Percentiles rank a stretch among this genome's conserved stretches.
phyloP scores from a whole-genome alignment of 1,139 yeast species.

The Candida sanyaensis region DNA sequence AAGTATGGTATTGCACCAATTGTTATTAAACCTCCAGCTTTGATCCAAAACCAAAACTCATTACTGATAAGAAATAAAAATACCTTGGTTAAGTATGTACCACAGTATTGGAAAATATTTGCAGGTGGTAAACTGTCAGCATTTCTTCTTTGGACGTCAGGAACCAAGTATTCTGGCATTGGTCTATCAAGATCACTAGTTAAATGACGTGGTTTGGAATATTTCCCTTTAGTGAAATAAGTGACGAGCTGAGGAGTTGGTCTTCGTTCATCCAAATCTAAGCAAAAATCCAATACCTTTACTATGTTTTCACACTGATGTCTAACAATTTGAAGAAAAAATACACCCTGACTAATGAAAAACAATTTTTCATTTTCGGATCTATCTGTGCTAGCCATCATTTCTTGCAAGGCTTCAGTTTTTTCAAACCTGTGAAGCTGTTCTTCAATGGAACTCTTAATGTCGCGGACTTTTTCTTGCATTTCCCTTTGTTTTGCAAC shows the following conservation, averaged over 20 bases:
- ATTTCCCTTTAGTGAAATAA: constrained; percentile 21
- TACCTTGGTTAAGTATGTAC: constrained; percentile 17
- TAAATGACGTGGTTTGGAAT: constrained; percentile 13
- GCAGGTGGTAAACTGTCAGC: constrained; percentile 36
- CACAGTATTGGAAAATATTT: constrained; percentile 22
- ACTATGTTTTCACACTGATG: constrained; percentile 19
- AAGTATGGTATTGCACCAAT: constrained; percentile 32
- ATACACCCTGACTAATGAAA: constrained; percentile 29
- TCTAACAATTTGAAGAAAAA: constrained; percentile 24
- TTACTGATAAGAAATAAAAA: constrained; percentile 22
- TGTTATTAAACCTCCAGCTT: constrained; percentile 26
- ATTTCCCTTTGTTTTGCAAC: constrained; percentile 18
- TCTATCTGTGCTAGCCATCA: constrained; percentile 15
- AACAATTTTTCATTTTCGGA: constrained; percentile 30
- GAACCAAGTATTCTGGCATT: constrained; percentile 16
- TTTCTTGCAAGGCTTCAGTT: constrained; percentile 16
- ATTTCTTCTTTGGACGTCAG: constrained; percentile 21
- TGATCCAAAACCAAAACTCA: constrained; percentile 34
- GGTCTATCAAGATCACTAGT: constrained; percentile 14
- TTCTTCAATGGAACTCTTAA: constrained; percentile 12
- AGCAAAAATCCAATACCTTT: constrained; percentile 26
- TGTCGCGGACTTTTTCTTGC: constrained; percentile 18
- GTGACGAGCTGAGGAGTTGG: constrained; percentile 28
- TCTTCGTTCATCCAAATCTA: constrained; percentile 26
- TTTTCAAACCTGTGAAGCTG: constrained; percentile 16